These are phyloP conservation scores for Candida pseudoglaebosa DNA, from an alignment of 805 yeast genomes.

Conservation along the genomic window DNA sequence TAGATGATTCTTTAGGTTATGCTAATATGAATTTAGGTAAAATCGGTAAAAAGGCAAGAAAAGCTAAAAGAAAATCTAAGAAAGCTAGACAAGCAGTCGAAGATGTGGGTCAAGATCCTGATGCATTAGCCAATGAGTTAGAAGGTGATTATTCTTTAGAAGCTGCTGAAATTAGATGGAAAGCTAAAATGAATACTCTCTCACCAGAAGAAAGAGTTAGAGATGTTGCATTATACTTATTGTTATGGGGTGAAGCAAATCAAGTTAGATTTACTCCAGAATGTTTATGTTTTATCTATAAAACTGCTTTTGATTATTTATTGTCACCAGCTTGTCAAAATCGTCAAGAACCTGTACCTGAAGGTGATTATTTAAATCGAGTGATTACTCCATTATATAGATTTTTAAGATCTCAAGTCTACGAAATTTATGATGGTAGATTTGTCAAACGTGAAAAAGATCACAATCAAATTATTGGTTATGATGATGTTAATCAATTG, in stretches of 20 bases:
- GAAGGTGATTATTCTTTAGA: slow-evolving; percentile 81
- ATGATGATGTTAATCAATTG: slow-evolving; percentile 97
- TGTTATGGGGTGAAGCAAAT: slow-evolving; percentile 89
- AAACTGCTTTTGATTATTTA: slow-evolving; percentile 89
- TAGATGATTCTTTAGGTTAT: slow-evolving; percentile 81
- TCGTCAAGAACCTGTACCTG: slow-evolving; percentile 77
- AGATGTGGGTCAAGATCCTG: slow-evolving; percentile 58
- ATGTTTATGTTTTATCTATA: slow-evolving; percentile 88
- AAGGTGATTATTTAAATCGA: slow-evolving; percentile 88
- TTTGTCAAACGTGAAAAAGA: slow-evolving; percentile 82
- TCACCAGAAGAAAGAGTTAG: slow-evolving; percentile 77
- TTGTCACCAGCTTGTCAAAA: slow-evolving; percentile 88
- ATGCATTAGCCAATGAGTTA: slow-evolving; percentile 60
- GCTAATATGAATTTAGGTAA: slow-evolving; percentile 78
- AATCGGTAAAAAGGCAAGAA: slow-evolving; percentile 73
- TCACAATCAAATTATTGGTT: slow-evolving; percentile 79
- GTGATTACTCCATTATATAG: slow-evolving; percentile 87
- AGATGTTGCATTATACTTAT: slow-evolving; percentile 69
- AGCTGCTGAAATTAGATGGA: slow-evolving; percentile 87
- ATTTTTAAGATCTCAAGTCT: slow-evolving; percentile 75
- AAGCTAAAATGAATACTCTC: slow-evolving; percentile 68
- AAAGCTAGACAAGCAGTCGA: slow-evolving; percentile 68
- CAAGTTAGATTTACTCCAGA: slow-evolving; percentile 93
- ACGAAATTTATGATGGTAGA: slow-evolving; percentile 77
- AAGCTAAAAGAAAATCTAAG: slow-evolving; percentile 76